Base-by-base conservation (phyloP, 495 filamentous ascomycete species). In the Aspergillus homomorphus region DNA sequence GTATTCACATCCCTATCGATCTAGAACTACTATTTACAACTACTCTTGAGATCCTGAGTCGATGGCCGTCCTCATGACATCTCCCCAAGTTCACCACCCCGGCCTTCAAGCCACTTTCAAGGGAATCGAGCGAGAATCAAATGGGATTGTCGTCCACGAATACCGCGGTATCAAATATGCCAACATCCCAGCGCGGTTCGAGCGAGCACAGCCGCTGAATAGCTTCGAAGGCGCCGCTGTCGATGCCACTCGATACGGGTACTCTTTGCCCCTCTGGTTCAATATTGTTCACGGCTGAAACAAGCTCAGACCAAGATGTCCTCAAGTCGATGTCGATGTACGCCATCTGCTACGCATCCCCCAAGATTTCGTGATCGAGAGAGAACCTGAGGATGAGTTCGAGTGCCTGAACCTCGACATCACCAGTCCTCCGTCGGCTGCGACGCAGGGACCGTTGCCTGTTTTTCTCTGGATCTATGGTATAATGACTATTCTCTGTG, bases 401-500 rank as follows among this genome's bases (percentile, higher is more conserved):
- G 70, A 76, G 46, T 79, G 74, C 46, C 59, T 79, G 60, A 75
- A 73, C 56, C 49, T 79, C n/a, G 74, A 76, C 22, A 71, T 79
- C 21, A 74, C 71, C 16, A 57, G 64, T 44, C 75, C 74, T 15
- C 68, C 73, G 2, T 53, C 62, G 41, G 50, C 48, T 3, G 16
- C 57, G 1, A 24, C 4, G 3, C 44, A 54, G 16, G 43, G 53
- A 0, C 55, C 64, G 22, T 52, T 77, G 4, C 77, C 77, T 2
- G 75, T 78, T 23, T 54, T 80, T 38, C 54, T 80, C 12, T 80
- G 74, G 69, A 75, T 80, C 33, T 71, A 80, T 58, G 77, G 77
- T 71, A 66, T 33, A 12, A 12, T n/a, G n/a, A n/a, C n/a, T 5
- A 10, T 38, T 5, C 5, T 38, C 33, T 9, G 33, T 38, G 12